A percentile compares a stretch with the other conserved stretches of the same genome.
Conservation (phyloP, 257 asterid species). For the Primulina tabacum region DNA sequence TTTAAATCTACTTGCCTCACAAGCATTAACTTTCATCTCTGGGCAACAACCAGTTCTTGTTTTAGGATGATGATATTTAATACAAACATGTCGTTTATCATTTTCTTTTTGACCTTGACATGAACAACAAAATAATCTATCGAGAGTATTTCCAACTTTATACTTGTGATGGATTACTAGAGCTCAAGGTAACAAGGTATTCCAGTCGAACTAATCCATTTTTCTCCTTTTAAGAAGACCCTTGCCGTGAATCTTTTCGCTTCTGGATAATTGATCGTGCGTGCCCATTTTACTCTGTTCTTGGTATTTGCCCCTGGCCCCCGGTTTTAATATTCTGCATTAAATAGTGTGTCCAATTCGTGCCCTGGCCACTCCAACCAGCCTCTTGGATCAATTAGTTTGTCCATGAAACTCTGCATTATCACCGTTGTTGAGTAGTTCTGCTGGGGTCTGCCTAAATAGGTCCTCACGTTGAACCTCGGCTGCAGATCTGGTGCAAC, state of each 20-base stretch:
- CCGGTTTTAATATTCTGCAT: constrained; percentile 9
- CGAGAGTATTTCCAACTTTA: too few relatives aligned
- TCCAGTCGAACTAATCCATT: neutral
- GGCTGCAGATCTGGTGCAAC: neutral
- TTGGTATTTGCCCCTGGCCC: constrained; percentile 7
- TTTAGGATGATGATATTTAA: too few relatives aligned
- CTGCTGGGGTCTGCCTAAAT: constrained; percentile 16
- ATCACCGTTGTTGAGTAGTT: constrained; percentile 10
- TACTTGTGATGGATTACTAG: too few relatives aligned
- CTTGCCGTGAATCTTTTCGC: neutral
- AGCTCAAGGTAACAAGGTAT: neutral
- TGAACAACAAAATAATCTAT: too few relatives aligned
- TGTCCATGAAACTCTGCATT: neutral
- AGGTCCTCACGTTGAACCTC: neutral
- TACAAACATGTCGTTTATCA: too few relatives aligned
- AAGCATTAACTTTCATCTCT: too few relatives aligned
- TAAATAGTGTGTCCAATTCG: neutral
- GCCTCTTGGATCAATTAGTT: neutral
- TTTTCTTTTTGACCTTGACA: too few relatives aligned
- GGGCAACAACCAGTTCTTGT: too few relatives aligned
- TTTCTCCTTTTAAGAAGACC: constrained; percentile 5
- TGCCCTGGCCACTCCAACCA: neutral
- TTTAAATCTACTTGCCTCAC: too few relatives aligned
- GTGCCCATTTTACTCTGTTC: neutral
- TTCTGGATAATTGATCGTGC: neutral